Conservation (phyloP, 306 rosid genomes). For the Casuarina glauca region DNA sequence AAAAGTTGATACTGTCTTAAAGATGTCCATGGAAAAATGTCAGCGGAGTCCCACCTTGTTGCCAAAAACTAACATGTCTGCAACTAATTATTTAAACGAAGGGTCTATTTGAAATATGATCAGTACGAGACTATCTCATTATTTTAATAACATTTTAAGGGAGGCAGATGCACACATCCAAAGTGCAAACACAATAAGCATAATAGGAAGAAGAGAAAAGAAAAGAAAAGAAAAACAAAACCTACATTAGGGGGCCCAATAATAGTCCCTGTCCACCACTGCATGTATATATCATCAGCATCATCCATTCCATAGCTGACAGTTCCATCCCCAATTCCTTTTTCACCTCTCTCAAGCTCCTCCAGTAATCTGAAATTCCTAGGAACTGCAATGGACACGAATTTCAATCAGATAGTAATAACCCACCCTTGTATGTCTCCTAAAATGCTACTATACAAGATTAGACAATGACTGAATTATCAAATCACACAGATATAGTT, state of each 20-base stretch:
- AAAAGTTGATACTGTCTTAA: neutral
- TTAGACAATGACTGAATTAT: neutral
- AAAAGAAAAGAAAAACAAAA: slow-evolving; percentile 13
- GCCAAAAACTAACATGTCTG: neutral
- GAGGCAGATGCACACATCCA: neutral
- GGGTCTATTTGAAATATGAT: neutral
- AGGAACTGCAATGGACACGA: slow-evolving; percentile 61
- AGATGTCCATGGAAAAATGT: too few relatives aligned
- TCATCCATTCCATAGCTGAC: slow-evolving; percentile 99
- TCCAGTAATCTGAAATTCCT: slow-evolving; percentile 94
- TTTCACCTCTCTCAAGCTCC: slow-evolving; percentile 99
- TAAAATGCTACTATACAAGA: neutral
- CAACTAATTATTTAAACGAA: neutral
- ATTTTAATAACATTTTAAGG: neutral
- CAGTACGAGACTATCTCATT: neutral
- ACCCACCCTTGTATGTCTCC: neutral
- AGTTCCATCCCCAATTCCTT: slow-evolving; percentile 98
- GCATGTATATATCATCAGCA: slow-evolving; percentile 93
- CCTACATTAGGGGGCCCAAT: slow-evolving; percentile 94
- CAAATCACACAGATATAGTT: neutral
- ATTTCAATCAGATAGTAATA: slow-evolving; percentile 12
- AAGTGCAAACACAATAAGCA: neutral
- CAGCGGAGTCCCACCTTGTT: neutral
- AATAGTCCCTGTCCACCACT: slow-evolving; percentile 96
- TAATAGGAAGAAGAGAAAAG: neutral